These are phyloP conservation scores for Penicillium sp. DNA, from an alignment of 2,329 filamentous ascomycete genomes.

Conservation along the genomic window DNA sequence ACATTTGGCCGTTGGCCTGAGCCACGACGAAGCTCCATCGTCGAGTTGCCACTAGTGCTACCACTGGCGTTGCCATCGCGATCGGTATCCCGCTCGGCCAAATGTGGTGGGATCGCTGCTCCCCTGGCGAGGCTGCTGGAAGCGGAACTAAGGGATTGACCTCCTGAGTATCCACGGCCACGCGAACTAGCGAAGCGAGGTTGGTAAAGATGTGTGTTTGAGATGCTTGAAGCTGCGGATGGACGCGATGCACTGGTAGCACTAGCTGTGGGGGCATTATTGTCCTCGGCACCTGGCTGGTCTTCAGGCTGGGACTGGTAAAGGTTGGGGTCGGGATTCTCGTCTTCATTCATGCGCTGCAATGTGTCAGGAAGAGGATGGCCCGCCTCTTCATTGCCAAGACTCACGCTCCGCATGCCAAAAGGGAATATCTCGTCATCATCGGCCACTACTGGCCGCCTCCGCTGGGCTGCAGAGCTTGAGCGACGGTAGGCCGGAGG, in stretches of 20 bases:
- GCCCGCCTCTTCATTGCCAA: constrained; percentile 47
- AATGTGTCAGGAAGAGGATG: constrained; percentile 36
- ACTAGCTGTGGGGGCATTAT: constrained; percentile 20
- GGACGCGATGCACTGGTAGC: constrained; percentile 23
- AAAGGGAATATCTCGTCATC: constrained; percentile 51
- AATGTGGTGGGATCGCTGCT: constrained; percentile 34
- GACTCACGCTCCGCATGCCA: constrained; percentile 51
- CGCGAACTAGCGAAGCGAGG: constrained; percentile 43
- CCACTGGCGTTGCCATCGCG: constrained; percentile 45
- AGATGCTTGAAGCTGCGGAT: constrained; percentile 34
- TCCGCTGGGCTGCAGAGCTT: constrained; percentile 48
- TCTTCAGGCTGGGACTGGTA: constrained; percentile 26
- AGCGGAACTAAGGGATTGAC: constrained; percentile 44
- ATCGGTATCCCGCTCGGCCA: constrained; percentile 41
- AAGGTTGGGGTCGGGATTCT: constrained; percentile 23
- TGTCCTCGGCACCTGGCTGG: constrained; percentile 26
- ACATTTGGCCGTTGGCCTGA: constrained; percentile 39
- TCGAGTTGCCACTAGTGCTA: constrained; percentile 44
- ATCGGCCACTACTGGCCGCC: constrained; percentile 42
- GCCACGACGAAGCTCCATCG: constrained; percentile 40
- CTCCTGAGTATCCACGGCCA: constrained; percentile 42
- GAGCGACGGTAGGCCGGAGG: constrained; percentile 48
- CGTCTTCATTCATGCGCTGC: constrained; percentile 40
- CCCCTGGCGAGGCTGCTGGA: constrained; percentile 47
- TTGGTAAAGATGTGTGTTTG: constrained; percentile 41